These are phyloP conservation scores for Cantharellus cinnabarinus DNA, from an alignment of 768 basidiomycete species.

Conservation along the genomic window DNA sequence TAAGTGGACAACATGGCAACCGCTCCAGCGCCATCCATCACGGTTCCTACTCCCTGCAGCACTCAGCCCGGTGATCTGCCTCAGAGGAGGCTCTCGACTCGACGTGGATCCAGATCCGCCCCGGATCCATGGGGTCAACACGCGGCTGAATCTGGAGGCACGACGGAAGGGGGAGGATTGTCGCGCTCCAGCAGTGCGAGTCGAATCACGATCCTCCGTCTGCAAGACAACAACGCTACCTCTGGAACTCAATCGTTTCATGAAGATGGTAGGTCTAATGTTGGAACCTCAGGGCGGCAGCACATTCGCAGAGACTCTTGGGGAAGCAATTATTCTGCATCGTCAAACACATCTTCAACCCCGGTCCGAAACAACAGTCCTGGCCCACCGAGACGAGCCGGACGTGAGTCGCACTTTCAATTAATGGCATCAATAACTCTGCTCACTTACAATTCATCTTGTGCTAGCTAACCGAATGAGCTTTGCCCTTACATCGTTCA, in stretches of 20 bases:
- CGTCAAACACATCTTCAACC: neutral
- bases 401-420: neutral
- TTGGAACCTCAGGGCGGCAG: neutral
- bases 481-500: conserved; percentile 52
- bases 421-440: neutral
- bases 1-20: too few relatives aligned
- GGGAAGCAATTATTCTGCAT: neutral
- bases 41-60: neutral
- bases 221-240: conserved; percentile 14
- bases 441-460: neutral
- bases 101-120: conserved; percentile 50
- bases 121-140: conserved; percentile 38
- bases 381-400: neutral
- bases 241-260: neutral
- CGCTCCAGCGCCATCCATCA: too few relatives aligned
- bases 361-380: conserved; percentile 1
- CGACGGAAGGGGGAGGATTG: neutral
- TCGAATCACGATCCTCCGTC: conserved; percentile 49
- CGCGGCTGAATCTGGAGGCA: neutral
- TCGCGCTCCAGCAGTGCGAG: conserved; percentile 14
- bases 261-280: neutral
- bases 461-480: conserved; percentile 22
- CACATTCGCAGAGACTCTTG: conserved; percentile 4
- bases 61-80: neutral
- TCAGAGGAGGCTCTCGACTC: conserved; percentile 25